Conservation (phyloP, 345 rosid species). For the Acer negundo region DNA sequence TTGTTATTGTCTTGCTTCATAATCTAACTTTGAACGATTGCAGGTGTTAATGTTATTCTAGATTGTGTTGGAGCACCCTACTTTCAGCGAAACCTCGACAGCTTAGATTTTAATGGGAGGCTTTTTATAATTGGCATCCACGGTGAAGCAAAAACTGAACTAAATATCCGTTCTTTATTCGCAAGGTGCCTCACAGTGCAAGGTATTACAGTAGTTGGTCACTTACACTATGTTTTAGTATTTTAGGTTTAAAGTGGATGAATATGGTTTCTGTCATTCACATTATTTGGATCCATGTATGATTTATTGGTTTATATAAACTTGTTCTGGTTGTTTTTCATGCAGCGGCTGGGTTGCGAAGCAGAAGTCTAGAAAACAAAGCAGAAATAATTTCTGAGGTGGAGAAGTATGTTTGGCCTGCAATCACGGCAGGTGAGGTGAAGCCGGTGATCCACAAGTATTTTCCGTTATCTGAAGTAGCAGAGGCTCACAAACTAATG, state of each 20-base stretch:
- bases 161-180: conserved; percentile 54
- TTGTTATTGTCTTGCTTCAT: background rate
- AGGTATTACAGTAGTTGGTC: conserved; percentile 42
- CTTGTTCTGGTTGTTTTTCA: conserved; percentile 4
- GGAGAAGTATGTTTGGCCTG: conserved; percentile 64
- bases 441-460: conserved; percentile 47
- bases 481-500: conserved; percentile 58
- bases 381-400: conserved; percentile 68
- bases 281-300: no score
- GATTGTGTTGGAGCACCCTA: conserved; percentile 85
- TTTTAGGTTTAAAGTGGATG: background rate
- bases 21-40: conserved; percentile 7
- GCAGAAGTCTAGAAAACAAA: conserved; percentile 69
- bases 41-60: conserved; percentile 82
- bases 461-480: conserved; percentile 47
- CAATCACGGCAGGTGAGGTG: conserved; percentile 46
- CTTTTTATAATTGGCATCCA: conserved; percentile 73
- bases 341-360: conserved; percentile 80
- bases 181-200: conserved; percentile 83
- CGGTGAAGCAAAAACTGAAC: conserved; percentile 66
- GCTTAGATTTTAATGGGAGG: conserved; percentile 83
- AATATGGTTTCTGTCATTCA: background rate
- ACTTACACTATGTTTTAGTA: background rate
- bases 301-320: background rate
- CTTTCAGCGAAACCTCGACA: conserved; percentile 71